phyloP scores from a whole-genome alignment of 768 basidiomycete species.

The Termitomyces sp. region DNA sequence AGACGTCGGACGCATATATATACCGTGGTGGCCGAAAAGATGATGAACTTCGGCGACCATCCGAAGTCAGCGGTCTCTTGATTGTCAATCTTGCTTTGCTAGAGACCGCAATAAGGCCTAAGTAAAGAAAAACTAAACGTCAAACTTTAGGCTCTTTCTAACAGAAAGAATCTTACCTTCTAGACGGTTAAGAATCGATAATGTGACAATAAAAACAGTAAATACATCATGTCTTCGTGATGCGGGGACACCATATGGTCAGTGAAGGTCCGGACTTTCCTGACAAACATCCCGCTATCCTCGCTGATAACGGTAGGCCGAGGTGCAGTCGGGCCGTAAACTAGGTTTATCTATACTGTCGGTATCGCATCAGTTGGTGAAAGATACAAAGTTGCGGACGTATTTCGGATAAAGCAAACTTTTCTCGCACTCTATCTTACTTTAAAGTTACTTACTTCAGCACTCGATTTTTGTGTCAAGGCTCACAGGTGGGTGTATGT shows the following conservation, averaged over 20 bases:
- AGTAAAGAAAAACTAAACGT: background rate
- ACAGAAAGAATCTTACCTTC: no score
- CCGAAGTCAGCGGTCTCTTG: constrained; percentile 13
- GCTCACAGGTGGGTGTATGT: no score
- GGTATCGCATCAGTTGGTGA: no score
- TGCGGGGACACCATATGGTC: constrained; percentile 2
- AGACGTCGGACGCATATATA: constrained; percentile 4
- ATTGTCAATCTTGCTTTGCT: background rate
- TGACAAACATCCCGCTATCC: constrained; percentile 9
- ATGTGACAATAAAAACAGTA: background rate
- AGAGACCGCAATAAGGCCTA: background rate
- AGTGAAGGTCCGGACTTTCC: background rate
- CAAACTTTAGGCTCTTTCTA: background rate
- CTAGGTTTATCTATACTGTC: no score
- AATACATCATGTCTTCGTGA: background rate
- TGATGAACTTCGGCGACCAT: constrained; percentile 6
- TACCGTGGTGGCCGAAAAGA: constrained; percentile 2
- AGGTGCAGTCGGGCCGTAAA: background rate
- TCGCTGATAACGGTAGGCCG: background rate
- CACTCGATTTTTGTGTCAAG: no score
- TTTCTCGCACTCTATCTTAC: no score
- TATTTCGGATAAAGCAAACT: no score
- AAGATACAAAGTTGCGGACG: no score
- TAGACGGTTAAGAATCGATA: background rate
- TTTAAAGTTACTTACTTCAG: no score